These are phyloP conservation scores for Cucurbita argyrosperma DNA, from an alignment of 306 rosid genomes.

Conservation along the genomic window DNA sequence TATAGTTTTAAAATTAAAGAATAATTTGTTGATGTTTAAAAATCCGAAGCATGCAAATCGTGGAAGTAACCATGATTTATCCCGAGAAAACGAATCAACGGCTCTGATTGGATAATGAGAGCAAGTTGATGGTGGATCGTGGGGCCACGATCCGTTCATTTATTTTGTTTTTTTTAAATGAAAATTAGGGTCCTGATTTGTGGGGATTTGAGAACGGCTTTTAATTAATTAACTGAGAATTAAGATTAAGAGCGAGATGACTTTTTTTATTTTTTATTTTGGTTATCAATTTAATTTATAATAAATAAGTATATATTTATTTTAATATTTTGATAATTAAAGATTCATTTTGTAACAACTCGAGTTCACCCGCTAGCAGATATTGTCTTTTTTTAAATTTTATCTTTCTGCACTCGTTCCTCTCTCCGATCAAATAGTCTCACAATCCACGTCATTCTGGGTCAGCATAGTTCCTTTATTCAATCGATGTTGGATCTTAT, in stretches of 20 bases:
- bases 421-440: too few species aligned
- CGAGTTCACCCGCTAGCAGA: too few species aligned
- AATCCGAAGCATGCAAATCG: not conserved
- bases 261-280: not conserved
- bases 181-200: not conserved
- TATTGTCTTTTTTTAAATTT: too few species aligned
- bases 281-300: not conserved
- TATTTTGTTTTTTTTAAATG: not conserved
- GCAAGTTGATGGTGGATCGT: not conserved
- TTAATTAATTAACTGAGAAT: not conserved
- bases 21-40: not conserved
- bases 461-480: rapidly evolving
- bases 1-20: not conserved
- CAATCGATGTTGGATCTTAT: too few species aligned
- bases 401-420: too few species aligned
- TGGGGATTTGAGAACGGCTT: not conserved
- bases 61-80: not conserved
- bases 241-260: not conserved
- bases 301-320: not conserved
- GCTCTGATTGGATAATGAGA: not conserved
- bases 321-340: not conserved
- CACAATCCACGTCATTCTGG: too few species aligned
- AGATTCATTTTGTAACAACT: too few species aligned
- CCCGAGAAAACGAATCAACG: not conserved
- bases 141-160: not conserved